Evolutionary conservation across 2,329 filamentous ascomycete species (phyloP).

Genomic region (Fusarium robinianum): DNA sequence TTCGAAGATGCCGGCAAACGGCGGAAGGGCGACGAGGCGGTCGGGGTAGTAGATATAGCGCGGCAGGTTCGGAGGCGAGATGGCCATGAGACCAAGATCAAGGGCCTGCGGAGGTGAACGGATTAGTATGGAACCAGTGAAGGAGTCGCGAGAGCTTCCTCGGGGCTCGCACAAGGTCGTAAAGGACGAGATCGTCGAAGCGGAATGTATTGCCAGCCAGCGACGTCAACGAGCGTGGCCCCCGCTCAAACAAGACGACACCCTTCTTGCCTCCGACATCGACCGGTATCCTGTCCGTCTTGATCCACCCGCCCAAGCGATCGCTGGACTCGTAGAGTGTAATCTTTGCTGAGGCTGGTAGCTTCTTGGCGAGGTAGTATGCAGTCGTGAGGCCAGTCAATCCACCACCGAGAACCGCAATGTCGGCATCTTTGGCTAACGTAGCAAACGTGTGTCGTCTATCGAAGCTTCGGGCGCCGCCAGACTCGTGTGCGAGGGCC

Average conservation of each 20-base stretch:
- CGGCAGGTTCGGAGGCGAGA: constrained; percentile 51
- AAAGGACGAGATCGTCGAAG: constrained; percentile 68
- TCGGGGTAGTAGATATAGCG: constrained; percentile 91
- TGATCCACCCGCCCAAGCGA: constrained; percentile 82
- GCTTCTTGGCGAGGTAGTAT: constrained; percentile 72
- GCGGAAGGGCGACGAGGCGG: constrained; percentile 53
- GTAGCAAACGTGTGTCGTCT: constrained; percentile 26
- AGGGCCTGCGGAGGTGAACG: constrained; percentile 37
- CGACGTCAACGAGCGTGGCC: constrained; percentile 75
- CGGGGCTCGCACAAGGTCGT: constrained; percentile 66
- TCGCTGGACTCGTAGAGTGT: constrained; percentile 77
- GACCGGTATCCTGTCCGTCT: constrained; percentile 66
- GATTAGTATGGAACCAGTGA: constrained; percentile 15
- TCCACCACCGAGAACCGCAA: constrained; percentile 78
- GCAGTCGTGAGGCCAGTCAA: constrained; percentile 81
- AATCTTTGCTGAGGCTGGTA: constrained; percentile 68
- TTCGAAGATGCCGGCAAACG: constrained; percentile 32
- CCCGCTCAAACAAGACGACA: constrained; percentile 76
- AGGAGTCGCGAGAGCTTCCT: not conserved
- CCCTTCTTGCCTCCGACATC: constrained; percentile 57
- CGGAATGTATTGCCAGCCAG: constrained; percentile 45
- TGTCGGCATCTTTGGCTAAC: constrained; percentile 35
- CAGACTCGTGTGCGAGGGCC: constrained; percentile 2
- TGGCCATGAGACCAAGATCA: constrained; percentile 48
- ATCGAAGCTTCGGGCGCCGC: constrained; percentile 1